A percentile compares a stretch with the other conserved stretches of the same genome.
phyloP scores from a whole-genome alignment of 73 alveolate genomes.

The Tetrahymena borealis region DNA sequence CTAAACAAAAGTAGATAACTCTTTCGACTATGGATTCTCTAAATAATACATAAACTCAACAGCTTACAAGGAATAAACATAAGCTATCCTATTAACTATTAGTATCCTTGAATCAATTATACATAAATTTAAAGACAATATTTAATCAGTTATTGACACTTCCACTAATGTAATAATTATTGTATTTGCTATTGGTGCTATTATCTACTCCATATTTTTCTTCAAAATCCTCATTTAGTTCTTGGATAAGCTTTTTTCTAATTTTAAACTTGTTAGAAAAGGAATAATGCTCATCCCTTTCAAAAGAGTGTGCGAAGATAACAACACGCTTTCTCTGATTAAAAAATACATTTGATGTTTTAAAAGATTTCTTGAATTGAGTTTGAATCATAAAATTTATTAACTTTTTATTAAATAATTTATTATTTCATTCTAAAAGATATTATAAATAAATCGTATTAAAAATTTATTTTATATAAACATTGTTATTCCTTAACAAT shows the following conservation, averaged over 20 bases:
- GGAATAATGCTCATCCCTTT: background rate
- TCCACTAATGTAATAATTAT: background rate
- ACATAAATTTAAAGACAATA: background rate
- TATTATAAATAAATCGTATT: too few relatives aligned
- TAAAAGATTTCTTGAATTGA: too few relatives aligned
- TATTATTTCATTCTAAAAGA: too few relatives aligned
- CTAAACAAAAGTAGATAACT: background rate
- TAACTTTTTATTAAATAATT: too few relatives aligned
- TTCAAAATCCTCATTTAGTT: background rate
- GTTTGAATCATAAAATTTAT: too few relatives aligned
- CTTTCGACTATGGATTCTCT: background rate
- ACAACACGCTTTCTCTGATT: background rate
- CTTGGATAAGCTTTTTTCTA: background rate
- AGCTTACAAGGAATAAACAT: background rate
- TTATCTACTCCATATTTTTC: background rate
- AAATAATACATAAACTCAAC: background rate
- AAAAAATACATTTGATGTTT: background rate
- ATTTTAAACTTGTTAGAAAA: background rate
- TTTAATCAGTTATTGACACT: background rate
- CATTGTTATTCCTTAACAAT: too few relatives aligned
- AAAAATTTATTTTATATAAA: too few relatives aligned
- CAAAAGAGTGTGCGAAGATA: background rate
- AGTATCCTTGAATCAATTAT: background rate
- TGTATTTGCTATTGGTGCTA: background rate
- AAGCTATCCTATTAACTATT: background rate